Evolutionary conservation across 1,284 basidiomycete species (phyloP).

Genomic region (Cutaneotrichosporon dermatis): DNA sequence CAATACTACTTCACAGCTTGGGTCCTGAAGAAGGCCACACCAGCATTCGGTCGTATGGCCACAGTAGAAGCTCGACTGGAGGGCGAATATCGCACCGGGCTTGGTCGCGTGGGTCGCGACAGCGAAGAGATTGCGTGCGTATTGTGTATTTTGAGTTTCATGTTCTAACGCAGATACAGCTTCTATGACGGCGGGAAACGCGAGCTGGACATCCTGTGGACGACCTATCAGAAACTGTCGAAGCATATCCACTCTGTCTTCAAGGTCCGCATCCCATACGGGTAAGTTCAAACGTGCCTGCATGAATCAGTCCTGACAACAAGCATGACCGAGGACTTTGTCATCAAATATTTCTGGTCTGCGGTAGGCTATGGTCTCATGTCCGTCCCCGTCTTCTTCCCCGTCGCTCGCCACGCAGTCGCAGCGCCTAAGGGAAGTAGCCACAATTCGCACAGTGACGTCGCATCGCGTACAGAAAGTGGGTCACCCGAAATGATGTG

Average conservation of each 20-base stretch:
- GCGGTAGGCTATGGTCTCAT: constrained; percentile 84
- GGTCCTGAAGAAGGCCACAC: constrained; percentile 79
- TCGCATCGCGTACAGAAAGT: constrained; percentile 64
- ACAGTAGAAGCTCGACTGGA: constrained; percentile 76
- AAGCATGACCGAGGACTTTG: constrained; percentile 81
- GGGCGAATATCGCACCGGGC: constrained; percentile 86
- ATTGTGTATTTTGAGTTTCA: neutral
- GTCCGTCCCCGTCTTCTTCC: constrained; percentile 75
- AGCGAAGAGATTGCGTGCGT: constrained; percentile 87
- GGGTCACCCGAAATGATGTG: constrained; percentile 25
- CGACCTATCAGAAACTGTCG: constrained; percentile 74
- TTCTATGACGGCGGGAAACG: constrained; percentile 88
- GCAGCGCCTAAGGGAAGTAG: neutral
- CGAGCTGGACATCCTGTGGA: constrained; percentile 76
- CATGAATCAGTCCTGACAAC: constrained; percentile 55
- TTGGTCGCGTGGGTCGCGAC: constrained; percentile 82
- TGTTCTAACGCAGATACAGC: constrained; percentile 46
- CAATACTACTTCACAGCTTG: constrained; percentile 83
- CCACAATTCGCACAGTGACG: constrained; percentile 24
- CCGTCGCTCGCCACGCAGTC: constrained; percentile 21
- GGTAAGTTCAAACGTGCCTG: constrained; percentile 13
- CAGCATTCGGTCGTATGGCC: constrained; percentile 88
- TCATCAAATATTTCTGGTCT: constrained; percentile 92
- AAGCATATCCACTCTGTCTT: constrained; percentile 89
- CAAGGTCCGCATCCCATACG: constrained; percentile 43